phyloP scores from a whole-genome alignment of 2,329 filamentous ascomycete genomes.

The Colletotrichum lupini region DNA sequence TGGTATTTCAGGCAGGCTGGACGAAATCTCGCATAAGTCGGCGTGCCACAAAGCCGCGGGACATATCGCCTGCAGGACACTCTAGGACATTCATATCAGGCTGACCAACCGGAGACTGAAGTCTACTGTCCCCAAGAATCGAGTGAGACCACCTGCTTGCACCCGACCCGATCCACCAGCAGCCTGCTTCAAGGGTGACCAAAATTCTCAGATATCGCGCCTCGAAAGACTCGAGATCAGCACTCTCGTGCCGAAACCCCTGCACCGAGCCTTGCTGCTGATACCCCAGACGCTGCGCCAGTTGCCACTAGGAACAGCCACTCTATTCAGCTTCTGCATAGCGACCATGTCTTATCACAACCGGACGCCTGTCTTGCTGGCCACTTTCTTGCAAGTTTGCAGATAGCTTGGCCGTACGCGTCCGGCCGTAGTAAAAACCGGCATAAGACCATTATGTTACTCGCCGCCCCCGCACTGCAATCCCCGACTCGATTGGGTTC shows the following conservation, averaged over 20 bases:
- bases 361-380: neutral
- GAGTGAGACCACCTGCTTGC: neutral
- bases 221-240: neutral
- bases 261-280: neutral
- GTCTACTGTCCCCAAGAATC: neutral
- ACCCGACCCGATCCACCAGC: neutral
- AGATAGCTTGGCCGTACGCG: neutral
- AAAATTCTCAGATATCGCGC: neutral
- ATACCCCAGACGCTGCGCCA: neutral
- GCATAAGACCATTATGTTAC: neutral
- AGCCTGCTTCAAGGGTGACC: neutral
- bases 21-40: neutral
- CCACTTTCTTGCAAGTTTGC: neutral
- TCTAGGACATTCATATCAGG: neutral
- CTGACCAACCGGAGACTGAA: neutral
- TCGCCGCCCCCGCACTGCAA: neutral
- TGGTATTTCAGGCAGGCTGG: neutral
- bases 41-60: neutral
- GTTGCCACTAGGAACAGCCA: neutral
- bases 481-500: neutral
- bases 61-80: neutral
- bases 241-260: neutral
- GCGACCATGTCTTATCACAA: neutral
- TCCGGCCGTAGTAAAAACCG: neutral
- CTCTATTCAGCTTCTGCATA: neutral